Percentiles rank a stretch among this genome's conserved stretches.
Conservation (phyloP, 345 rosid genomes). For the Kandelia obovata region DNA sequence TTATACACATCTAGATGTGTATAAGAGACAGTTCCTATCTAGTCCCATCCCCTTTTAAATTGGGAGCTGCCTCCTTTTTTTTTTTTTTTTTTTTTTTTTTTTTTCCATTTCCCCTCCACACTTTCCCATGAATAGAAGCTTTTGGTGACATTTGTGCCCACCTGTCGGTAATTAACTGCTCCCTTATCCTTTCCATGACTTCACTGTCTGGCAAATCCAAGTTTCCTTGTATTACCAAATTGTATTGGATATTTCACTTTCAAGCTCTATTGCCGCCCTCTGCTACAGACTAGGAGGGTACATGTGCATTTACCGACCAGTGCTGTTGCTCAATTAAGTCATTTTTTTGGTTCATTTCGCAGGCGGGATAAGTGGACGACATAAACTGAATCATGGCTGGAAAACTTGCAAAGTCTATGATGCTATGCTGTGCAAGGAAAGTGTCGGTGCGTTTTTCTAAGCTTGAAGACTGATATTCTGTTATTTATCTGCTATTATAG, state of each 20-base stretch:
- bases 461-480: neutral
- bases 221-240: too few relatives aligned
- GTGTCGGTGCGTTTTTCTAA: conserved; percentile 26
- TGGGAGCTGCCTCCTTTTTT: neutral
- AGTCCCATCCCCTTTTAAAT: neutral
- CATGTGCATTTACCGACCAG: neutral
- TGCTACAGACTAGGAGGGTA: neutral
- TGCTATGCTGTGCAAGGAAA: conserved; percentile 37
- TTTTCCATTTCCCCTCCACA: neutral
- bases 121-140: neutral
- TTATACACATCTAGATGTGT: too few relatives aligned
- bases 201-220: neutral
- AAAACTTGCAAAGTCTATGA: conserved; percentile 38
- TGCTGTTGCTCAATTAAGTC: too few relatives aligned
- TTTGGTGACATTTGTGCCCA: neutral
- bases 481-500: neutral
- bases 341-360: neutral
- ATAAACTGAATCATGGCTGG: conserved; percentile 27
- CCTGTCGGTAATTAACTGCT: neutral
- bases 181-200: neutral
- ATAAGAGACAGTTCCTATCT: too few relatives aligned
- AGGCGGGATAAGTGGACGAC: conserved; percentile 9
- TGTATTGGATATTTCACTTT: too few relatives aligned
- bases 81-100: too few relatives aligned
- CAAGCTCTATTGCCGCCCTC: too few relatives aligned